Evolutionary conservation across 345 rosid genomes (phyloP).

Genomic region (Eucalyptus polybractea): DNA sequence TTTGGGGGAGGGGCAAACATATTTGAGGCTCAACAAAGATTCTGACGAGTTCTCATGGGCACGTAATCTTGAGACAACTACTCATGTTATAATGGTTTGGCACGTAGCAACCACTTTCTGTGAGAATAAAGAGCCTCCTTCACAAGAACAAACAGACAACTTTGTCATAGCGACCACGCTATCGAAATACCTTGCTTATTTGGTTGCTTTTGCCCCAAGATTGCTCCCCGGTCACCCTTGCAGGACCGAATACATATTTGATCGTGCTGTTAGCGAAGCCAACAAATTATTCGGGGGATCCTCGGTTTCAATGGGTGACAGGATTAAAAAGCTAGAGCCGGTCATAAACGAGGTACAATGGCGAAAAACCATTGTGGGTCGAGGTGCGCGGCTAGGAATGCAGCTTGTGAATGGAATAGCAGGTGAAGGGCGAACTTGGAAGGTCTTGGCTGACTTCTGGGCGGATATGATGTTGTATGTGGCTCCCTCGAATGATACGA

Average conservation of each 20-base stretch:
- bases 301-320: accelerated
- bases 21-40: neutral
- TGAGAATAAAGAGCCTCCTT: neutral
- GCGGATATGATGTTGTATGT: no score
- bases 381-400: neutral
- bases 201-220: no score
- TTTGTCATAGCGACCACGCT: accelerated
- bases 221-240: no score
- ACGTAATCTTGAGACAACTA: neutral
- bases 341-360: accelerated
- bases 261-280: accelerated
- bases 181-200: no score
- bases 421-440: no score
- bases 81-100: neutral
- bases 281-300: accelerated
- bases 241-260: no score
- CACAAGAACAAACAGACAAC: neutral
- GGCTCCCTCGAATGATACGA: no score
- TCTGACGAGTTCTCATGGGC: neutral
- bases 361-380: accelerated
- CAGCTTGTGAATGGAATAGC: no score
- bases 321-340: no score
- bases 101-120: neutral
- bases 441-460: no score
- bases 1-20: neutral